Base-by-base conservation (phyloP, 1,139 yeast species). In the Scheffersomyces titani region DNA sequence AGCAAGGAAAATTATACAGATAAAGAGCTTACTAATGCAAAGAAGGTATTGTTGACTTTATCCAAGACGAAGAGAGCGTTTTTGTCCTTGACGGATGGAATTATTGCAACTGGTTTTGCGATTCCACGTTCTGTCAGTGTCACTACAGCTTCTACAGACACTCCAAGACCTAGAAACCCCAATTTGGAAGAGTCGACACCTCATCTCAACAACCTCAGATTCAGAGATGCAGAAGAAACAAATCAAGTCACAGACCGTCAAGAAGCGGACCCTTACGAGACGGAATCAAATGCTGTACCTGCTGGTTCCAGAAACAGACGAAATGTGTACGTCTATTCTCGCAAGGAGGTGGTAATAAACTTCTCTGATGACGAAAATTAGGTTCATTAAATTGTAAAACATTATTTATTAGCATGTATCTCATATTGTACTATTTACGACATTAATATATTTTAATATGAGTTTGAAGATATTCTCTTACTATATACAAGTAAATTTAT, bases 21-120 rank as follows among this genome's bases (percentile, higher is more conserved):
- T 22, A 16, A 51, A 16, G 49, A 49, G 40, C 19, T 45, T 13
- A 48, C 56, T 6, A 52, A 50, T 20, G 55, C 49, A 18, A 48
- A 47, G 30, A 9, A 57, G 40, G 19, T 57, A 3, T 40, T 55
- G 18, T 19, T 47, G 20, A 56, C 73, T 1, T 61, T 74, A 13
- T 68, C 62, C n/a, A 64, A 66, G 18, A 70, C 84, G 0, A 75
- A 76, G 24, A 69, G 74, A 44, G 71, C 77, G 1, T 68, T 85
- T 51, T 61, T 82, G 45, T 70, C 76, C 55, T 70, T 82, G 52
- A 83, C 89, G 0, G 89, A 86, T 68, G 78, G 76, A 40, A 75
- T 84, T 18, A 83, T 86, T 59, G 85, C 86, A n/a, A 82, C 84
- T 47, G 88, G 87, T 21, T 73, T 85, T 65, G 86, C 86, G n/a